Base-by-base conservation (phyloP, 2,329 filamentous ascomycete genomes). In the Claviceps pusilla region DNA sequence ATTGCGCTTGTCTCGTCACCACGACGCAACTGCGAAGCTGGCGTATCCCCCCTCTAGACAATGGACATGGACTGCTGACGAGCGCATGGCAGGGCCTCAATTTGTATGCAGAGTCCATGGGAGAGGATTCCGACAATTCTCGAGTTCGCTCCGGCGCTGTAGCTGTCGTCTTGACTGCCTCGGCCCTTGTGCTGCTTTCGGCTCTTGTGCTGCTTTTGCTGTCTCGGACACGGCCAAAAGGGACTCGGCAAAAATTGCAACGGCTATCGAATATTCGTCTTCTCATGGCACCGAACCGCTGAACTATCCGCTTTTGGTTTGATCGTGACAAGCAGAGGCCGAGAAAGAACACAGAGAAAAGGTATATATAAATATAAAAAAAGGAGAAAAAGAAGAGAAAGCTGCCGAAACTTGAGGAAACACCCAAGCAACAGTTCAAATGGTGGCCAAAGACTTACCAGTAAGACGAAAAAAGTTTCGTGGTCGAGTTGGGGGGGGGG, bases 401-500 rank as follows among this genome's bases (percentile, higher is more conserved):
- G 7, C 9, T 4, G 10, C 35, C 35, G 14, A 37, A 37, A 35
- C 3, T 24, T 12, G 31, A 11, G 31, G 19, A 50, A 19, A 54
- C 4, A 4, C 24, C 3, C n/a, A 48, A 9, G 9, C 19, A 50
- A 41, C 10, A 12, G 35, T 33, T 7, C 48, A 24, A 16, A 24
- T 43, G 55, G 55, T 56, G 49, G 19, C 31, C 14, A 51, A 39
- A 51, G 51, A 65, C 63, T 64, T 64, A 65, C 63, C 63, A 61
- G 57, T 52, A 50, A 56, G 46, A 50, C 50, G 51, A 55, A 51
- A 57, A 41, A 16, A 14, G 57, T 56, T 59, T 58, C 57, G 14
- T 46, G 55, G 46, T 51, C 57, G 55, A 53, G 59, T 56, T 24
- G 24, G 61, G 56, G 19, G 19, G 19, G 19, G 56, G 48, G 54